Base-by-base conservation (phyloP, 116 monocot genomes). In the Iris pallida region DNA sequence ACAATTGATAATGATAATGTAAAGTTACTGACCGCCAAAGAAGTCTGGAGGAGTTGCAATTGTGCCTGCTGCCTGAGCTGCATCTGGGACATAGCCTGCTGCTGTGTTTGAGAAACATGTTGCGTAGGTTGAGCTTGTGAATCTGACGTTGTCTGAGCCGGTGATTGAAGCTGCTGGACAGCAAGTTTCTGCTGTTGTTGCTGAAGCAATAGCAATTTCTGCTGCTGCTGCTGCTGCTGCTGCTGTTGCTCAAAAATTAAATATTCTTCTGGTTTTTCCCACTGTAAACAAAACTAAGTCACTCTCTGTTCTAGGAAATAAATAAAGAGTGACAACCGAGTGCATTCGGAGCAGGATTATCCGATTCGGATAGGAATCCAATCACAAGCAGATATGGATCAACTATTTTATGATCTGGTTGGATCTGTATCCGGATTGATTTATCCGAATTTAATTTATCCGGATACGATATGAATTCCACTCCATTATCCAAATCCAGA, bases 251-350 rank as follows among this genome's bases (percentile, higher is more conserved):
- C 98, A 80, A 87, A 90, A 45, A 93, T 41, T 15, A 68, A 42
- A 78, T 83, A 80, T 49, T 98, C 93, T 75, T 98, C 98, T 6
- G 93, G 98, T 62, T 98, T 98, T 64, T 98, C 98, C 95, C 96
- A 96, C 96, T 95, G 63, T 45, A 65, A 46, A 30, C 15, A 16
- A 49, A 72, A 76, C 30, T 30, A 58, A 43, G 12, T 6, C 5
- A 16, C 16, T 16, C 42, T n/a, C 45, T 61, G 20, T 5, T 15
- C 45, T 61, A 44, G 5, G 45, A 5, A 61, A 16, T 15, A 59
- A 6, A 20, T 2, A n/a, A 59, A 46, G 59, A 15, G 0, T 30
- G 0, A 30, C 30, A 30, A 30, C 30, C 30, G 30, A 3, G 30
- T 30, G 30, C 30, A 30, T 30, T 30, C 30, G 30, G 30, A 30